These are phyloP conservation scores for Wickerhamomyces pijperi DNA, from an alignment of 805 yeast genomes.

Conservation along the genomic window DNA sequence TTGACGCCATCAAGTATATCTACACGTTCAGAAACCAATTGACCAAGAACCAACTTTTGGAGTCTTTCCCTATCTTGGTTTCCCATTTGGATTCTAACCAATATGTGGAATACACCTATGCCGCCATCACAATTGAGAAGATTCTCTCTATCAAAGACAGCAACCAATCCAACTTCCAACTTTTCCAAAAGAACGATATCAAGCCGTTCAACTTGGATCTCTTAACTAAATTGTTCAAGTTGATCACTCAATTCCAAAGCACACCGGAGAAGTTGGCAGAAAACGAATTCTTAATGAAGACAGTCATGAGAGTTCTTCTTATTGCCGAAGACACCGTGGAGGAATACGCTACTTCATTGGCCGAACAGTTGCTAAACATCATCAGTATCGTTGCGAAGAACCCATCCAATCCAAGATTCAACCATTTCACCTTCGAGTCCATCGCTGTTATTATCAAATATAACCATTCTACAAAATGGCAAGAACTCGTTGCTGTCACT, in stretches of 20 bases:
- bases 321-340: slow-evolving; percentile 59
- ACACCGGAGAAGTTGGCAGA: slow-evolving; percentile 90
- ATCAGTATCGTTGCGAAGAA: slow-evolving; percentile 65
- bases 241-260: slow-evolving; percentile 46
- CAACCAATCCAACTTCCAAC: slow-evolving; percentile 29
- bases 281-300: slow-evolving; percentile 86
- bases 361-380: slow-evolving; percentile 60
- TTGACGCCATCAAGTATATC: slow-evolving; percentile 88
- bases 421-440: slow-evolving; percentile 85
- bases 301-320: slow-evolving; percentile 71
- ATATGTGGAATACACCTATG: slow-evolving; percentile 83
- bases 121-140: slow-evolving; percentile 88
- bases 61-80: slow-evolving; percentile 71
- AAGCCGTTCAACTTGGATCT: slow-evolving; percentile 50
- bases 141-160: slow-evolving; percentile 64
- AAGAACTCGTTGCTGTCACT: slow-evolving; percentile 29
- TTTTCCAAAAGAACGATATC: slow-evolving; percentile 69
- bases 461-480: slow-evolving; percentile 23
- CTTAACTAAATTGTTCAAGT: slow-evolving; percentile 51
- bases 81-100: slow-evolving; percentile 53
- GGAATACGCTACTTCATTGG: slow-evolving; percentile 30
- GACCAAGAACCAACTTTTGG: slow-evolving; percentile 70
- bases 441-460: slow-evolving; percentile 65
- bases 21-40: slow-evolving; percentile 87
- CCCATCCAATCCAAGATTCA: slow-evolving; percentile 91